These are phyloP conservation scores for Echinosophora koreensis DNA, from an alignment of 306 rosid genomes.

Conservation along the genomic window DNA sequence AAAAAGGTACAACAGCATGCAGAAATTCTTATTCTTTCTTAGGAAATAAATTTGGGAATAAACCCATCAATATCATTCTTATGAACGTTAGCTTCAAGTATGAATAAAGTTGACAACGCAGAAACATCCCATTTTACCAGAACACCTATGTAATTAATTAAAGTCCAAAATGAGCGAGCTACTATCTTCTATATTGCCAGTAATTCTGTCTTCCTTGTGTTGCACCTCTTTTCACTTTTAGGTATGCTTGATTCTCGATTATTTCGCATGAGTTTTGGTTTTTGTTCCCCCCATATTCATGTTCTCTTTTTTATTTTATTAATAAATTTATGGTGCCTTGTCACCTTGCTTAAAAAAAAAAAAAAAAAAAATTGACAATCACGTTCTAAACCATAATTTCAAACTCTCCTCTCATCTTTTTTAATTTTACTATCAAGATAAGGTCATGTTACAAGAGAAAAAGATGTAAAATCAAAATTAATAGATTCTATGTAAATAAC, in stretches of 20 bases:
- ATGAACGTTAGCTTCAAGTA: not conserved
- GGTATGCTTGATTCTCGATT: too few species aligned
- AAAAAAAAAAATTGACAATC: too few species aligned
- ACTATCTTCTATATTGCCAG: not conserved
- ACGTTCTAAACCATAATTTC: constrained; percentile 2
- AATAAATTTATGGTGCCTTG: too few species aligned
- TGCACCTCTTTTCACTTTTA: too few species aligned
- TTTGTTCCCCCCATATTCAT: too few species aligned
- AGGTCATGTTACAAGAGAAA: too few species aligned
- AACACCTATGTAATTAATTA: not conserved
- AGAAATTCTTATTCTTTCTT: not conserved
- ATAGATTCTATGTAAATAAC: too few species aligned
- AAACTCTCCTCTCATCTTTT: not conserved
- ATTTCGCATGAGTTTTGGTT: too few species aligned
- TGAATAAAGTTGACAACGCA: not conserved
- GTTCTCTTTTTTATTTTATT: too few species aligned
- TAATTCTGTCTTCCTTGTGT: constrained; percentile 37
- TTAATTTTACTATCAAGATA: too few species aligned
- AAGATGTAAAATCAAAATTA: too few species aligned
- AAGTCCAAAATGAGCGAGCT: constrained; percentile 3
- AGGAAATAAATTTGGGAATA: not conserved
- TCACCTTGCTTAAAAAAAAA: too few species aligned
- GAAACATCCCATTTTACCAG: not conserved
- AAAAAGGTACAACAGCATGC: not conserved
- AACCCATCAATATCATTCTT: not conserved